Evolutionary conservation across 83 land plant species (phyloP).

Genomic region (Picea engelmannii): DNA sequence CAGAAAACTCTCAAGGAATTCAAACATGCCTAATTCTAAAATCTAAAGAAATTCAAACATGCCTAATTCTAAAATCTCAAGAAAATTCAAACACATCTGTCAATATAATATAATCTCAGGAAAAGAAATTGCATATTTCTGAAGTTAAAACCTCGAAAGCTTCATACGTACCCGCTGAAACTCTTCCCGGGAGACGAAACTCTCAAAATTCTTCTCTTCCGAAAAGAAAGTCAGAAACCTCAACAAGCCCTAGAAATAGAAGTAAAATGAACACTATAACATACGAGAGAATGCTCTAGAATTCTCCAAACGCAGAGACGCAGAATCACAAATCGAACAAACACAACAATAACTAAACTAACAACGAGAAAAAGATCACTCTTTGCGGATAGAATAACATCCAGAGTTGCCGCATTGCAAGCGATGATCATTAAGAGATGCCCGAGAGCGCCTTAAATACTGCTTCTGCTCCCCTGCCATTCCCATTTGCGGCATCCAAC

Average conservation of each 20-base stretch:
- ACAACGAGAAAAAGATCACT: neutral
- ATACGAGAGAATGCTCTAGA: neutral
- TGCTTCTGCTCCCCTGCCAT: neutral
- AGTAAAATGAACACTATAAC: neutral
- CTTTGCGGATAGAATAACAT: neutral
- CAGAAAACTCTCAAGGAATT: neutral
- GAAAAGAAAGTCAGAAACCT: neutral
- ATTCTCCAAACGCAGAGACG: neutral
- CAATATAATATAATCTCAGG: no score
- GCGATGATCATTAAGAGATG: neutral
- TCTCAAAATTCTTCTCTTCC: neutral
- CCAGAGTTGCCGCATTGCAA: neutral
- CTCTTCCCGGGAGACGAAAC: neutral
- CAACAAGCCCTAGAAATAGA: no score
- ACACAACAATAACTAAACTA: neutral
- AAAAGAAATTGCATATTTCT: no score
- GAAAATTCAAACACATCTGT: neutral
- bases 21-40: neutral
- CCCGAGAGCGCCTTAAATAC: neutral
- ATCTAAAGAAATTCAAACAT: neutral
- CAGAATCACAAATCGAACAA: no score
- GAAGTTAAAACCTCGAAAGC: no score
- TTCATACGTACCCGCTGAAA: slow-evolving; percentile 2
- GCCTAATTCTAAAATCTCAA: neutral
- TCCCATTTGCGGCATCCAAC: neutral